Evolutionary conservation across 768 basidiomycete genomes (phyloP).

Genomic region (Butyriboletus loyo): DNA sequence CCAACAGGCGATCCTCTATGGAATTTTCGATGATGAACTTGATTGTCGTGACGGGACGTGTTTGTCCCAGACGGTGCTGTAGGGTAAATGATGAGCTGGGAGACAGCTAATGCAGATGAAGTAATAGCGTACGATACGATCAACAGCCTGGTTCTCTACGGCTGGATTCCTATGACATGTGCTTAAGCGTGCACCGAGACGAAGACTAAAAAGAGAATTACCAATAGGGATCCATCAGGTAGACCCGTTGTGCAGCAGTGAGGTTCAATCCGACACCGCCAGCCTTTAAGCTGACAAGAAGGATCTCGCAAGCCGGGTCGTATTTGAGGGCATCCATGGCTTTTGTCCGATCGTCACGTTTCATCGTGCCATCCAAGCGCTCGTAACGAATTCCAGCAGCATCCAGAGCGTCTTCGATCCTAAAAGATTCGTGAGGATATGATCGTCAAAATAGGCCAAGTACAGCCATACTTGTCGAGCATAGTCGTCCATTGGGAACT

Average conservation of each 20-base stretch:
- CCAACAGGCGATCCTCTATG: slow-evolving; percentile 88
- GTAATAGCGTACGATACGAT: slow-evolving; percentile 76
- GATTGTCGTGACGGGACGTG: slow-evolving; percentile 83
- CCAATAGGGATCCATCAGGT: slow-evolving; percentile 98
- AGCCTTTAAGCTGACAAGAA: slow-evolving; percentile 93
- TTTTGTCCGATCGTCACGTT: slow-evolving; percentile 85
- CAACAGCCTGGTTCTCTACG: slow-evolving; percentile 96
- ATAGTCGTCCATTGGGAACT: slow-evolving; percentile 95
- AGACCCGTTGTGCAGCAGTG: slow-evolving; percentile 90
- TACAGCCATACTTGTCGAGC: slow-evolving; percentile 72
- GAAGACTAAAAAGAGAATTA: slow-evolving; percentile 26
- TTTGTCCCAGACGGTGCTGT: slow-evolving; percentile 95
- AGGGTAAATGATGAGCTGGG: background rate
- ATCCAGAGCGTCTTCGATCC: slow-evolving; percentile 88
- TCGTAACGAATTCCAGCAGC: slow-evolving; percentile 81
- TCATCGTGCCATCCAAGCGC: slow-evolving; percentile 97
- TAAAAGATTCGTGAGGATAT: slow-evolving; percentile 27
- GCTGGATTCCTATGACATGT: slow-evolving; percentile 76
- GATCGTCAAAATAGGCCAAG: background rate
- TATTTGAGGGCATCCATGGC: slow-evolving; percentile 92
- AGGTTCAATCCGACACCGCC: slow-evolving; percentile 97
- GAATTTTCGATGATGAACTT: slow-evolving; percentile 93
- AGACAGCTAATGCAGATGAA: background rate
- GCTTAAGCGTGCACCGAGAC: background rate
- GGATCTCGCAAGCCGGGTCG: slow-evolving; percentile 88